Base-by-base conservation (phyloP, 2,329 filamentous ascomycete genomes). In the Exophiala xenobiotica region DNA sequence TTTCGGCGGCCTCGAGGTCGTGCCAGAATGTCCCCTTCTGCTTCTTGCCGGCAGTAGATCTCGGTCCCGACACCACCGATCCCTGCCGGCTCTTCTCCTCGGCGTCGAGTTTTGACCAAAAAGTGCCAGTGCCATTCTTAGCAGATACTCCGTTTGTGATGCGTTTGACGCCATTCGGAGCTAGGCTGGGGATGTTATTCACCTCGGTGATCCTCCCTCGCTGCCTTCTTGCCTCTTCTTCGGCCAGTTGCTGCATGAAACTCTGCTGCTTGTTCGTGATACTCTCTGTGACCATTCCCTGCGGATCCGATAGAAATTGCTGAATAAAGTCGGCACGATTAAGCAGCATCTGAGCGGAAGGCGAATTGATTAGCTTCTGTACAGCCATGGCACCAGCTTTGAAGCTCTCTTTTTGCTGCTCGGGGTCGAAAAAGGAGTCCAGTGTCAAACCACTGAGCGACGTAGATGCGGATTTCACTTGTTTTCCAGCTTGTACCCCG, bases 21-120 rank as follows among this genome's bases (percentile, higher is more conserved):
- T 58, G 31, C 57, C 57, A 61, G 37, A 61, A 61, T 20, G 57
- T 61, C 9, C 59, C 59, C 14, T 53, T 50, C 29, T 51, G 44
- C n/a, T n/a, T 26, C 46, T 53, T 7, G 26, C 14, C 16, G 27
- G 29, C n/a, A 6, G 22, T 37, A 19, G 49, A 38, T 35, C 23
- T 14, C 14, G 50, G 26, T 5, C 19, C 40, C 18, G 52, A 49
- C 23, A 47, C 49, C 16, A 61, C 47, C 11, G 56, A 47, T 8
- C 56, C 54, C 16, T 31, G 23, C 16, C 57, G 44, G 33, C 31
- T 53, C 20, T 47, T 51, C 46, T 57, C 50, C 23, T 60, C 51
- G 9, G 51, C 51, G 14, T 58, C 29, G 3, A 60, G 9, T 23
- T 46, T 11, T 9, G 57, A 41, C 45, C 52, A 56, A 35, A 60